phyloP scores from a whole-genome alignment of 2,329 filamentous ascomycete genomes.

The Fusarium pseudocircinatum region DNA sequence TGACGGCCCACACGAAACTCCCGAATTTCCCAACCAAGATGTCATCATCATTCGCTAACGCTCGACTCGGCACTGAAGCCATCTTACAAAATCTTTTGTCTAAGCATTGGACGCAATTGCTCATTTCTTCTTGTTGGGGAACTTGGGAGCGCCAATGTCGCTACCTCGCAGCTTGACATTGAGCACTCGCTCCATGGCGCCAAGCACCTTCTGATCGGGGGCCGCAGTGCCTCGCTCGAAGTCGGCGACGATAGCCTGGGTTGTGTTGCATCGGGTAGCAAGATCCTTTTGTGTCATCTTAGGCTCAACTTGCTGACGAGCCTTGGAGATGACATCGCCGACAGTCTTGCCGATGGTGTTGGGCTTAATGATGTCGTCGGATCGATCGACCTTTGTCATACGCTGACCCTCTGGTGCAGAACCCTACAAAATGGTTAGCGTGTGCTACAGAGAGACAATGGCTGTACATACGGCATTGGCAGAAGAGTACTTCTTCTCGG shows the following conservation, averaged over 20 bases:
- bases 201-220: slow-evolving; percentile 86
- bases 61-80: slow-evolving; percentile 43
- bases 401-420: slow-evolving; percentile 80
- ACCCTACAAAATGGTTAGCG: slow-evolving; percentile 40
- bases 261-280: slow-evolving; percentile 90
- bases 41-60: slow-evolving; percentile 43
- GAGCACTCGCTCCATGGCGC: slow-evolving; percentile 81
- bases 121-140: slow-evolving; percentile 74
- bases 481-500: slow-evolving; percentile 89
- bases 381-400: slow-evolving; percentile 96
- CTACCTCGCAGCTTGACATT: slow-evolving; percentile 87
- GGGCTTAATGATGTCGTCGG: slow-evolving; percentile 97
- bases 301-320: slow-evolving; percentile 83
- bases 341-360: slow-evolving; percentile 87
- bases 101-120: slow-evolving; percentile 1
- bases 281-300: slow-evolving; percentile 95
- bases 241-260: slow-evolving; percentile 79
- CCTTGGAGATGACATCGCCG: slow-evolving; percentile 82
- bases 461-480: slow-evolving; percentile 68
- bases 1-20: slow-evolving; percentile 43
- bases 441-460: background rate
- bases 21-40: slow-evolving; percentile 39
- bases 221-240: slow-evolving; percentile 83
- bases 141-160: slow-evolving; percentile 86
- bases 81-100: slow-evolving; percentile 34